Base-by-base conservation (phyloP, 441 rosid species). In the Lepidium campestre region DNA sequence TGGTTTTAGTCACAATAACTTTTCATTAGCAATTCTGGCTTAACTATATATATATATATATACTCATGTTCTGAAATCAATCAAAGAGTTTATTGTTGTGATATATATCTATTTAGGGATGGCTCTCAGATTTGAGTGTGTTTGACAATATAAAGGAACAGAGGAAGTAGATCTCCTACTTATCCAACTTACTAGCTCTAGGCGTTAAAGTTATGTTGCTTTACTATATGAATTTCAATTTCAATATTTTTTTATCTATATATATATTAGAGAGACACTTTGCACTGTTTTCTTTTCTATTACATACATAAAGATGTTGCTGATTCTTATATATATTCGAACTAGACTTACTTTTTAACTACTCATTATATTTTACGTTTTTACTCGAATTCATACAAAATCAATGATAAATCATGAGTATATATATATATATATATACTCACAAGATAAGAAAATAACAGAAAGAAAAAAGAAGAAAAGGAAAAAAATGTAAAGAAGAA, bases 1-100 rank as follows among this genome's bases (percentile, higher is more conserved):
- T 63, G 45, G 70, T 31, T 64, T 64, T 57, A 54, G 60, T 71
- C 70, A 63, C 31, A 63, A 53, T 29, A 29, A 14, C 20, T 8
- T 56, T 63, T 10, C 36, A 56, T 63, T 29, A 10, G 2, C 46
- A 18, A 20, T 11, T 46, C 19, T 27, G 10, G 34, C 13, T 3
- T 54, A 62, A 18, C 7, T 40, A 25, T 29, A 29, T 29, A 29
- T 29, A 29, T 6, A 29, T 6, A 29, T 29, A 29, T 27, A 27
- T 37, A 20, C 11, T 14, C 39, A 54, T 60, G 61, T 18, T 34
- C 61, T 2, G 31, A 42, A 15, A 20, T 25, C 20, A 20, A 2
- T 59, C 2, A 12, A 20, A 14, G 10, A 52, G 7, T 59, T 9
- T 7, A 2, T 29, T 27, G 20, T 27, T 55, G 17, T 54, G 29